A percentile compares a stretch with the other conserved stretches of the same genome.
Conservation (phyloP, 768 basidiomycete genomes). For the Hemileccinum impolitum region DNA sequence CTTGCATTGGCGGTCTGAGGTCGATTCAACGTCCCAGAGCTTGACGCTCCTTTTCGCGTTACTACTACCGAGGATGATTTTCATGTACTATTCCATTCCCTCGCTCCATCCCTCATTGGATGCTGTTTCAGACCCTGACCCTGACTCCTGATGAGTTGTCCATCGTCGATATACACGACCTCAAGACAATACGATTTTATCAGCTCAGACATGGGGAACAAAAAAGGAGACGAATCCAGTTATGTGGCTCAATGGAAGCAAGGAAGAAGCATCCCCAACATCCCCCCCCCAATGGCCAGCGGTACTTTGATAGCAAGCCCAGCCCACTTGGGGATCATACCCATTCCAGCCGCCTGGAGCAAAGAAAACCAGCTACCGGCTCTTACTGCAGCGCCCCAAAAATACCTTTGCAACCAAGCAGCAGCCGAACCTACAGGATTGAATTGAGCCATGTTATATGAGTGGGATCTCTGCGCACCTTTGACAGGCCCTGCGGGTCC, state of each 20-base stretch:
- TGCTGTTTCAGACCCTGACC: no score
- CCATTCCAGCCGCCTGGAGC: conserved; percentile 16
- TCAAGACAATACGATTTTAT: no score
- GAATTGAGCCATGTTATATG: background rate
- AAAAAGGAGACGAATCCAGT: background rate
- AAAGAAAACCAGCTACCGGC: conserved; percentile 10
- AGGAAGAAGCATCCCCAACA: background rate
- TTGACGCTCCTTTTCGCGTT: no score
- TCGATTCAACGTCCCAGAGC: no score
- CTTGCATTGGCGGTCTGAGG: no score
- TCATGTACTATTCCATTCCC: no score
- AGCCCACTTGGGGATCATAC: conserved; percentile 4
- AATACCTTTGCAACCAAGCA: conserved; percentile 4
- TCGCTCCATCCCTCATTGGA: no score
- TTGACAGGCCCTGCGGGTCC: conserved; percentile 13
- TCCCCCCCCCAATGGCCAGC: background rate
- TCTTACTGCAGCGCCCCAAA: conserved; percentile 7
- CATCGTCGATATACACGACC: no score
- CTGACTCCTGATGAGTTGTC: no score
- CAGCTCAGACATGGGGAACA: no score
- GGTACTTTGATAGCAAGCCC: background rate
- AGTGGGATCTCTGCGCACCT: background rate
- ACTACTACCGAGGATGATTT: no score
- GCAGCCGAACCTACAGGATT: conserved; percentile 13
- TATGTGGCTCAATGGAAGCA: background rate